Conservation (phyloP, 805 yeast species). For the Starmerella etchellsii region DNA sequence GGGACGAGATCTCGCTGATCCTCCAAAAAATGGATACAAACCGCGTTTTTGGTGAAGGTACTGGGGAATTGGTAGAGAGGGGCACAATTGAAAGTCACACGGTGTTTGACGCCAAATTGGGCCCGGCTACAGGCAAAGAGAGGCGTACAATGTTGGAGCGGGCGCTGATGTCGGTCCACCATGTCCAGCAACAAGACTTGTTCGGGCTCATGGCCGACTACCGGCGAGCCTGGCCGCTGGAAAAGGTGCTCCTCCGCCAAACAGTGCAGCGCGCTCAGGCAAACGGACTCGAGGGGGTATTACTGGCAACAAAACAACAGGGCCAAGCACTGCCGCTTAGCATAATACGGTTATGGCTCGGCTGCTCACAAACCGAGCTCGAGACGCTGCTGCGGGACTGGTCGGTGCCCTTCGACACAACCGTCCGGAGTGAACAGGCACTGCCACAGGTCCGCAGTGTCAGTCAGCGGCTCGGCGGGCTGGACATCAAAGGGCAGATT, state of each 20-base stretch:
- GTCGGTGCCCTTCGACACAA: conserved; percentile 1
- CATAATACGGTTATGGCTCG: neutral
- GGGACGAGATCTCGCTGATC: conserved; percentile 8
- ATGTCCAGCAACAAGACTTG: neutral
- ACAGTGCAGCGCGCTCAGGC: conserved; percentile 5
- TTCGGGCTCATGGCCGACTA: neutral
- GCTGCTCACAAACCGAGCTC: neutral
- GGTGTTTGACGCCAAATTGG: neutral
- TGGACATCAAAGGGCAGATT: conserved; percentile 83
- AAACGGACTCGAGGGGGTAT: conserved; percentile 4
- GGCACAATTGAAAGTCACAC: no score
- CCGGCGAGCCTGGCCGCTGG: conserved; percentile 7
- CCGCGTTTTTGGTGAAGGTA: neutral
- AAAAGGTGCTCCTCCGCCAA: conserved; percentile 4
- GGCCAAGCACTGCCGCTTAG: conserved; percentile 9
- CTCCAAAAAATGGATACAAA: neutral
- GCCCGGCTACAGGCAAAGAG: neutral
- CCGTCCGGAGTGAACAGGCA: neutral
- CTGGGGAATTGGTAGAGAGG: neutral
- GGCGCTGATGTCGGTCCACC: conserved; percentile 3
- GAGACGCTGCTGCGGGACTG: neutral
- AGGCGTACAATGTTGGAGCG: conserved; percentile 6
- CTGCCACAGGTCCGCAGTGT: conserved; percentile 2
- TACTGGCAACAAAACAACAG: conserved; percentile 3
- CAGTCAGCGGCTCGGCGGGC: conserved; percentile 34